Base-by-base conservation (phyloP, 78 protist species). In the Guillardia theta region DNA sequence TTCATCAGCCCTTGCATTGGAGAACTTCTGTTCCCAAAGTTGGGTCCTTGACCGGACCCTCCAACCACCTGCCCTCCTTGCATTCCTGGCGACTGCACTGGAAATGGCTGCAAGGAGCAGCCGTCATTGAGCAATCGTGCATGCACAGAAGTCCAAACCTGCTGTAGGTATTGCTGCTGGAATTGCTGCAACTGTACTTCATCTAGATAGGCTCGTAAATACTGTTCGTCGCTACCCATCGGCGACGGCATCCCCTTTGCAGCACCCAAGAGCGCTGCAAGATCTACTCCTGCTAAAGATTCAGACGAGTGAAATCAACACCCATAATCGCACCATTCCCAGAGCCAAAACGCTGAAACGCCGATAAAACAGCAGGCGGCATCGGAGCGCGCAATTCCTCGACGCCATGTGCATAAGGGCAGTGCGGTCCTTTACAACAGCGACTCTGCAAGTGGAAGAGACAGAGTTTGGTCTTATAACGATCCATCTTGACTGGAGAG, bases 381-480 rank as follows among this genome's bases (percentile, higher is more conserved):
- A 58, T 58, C 70, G 70, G 27, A 24, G 70, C 27, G 4, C 83
- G 83, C 45, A 70, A 43, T 43, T 70, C 83, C 36, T 70, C 45
- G 46, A 70, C 36, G 36, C 83, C 83, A 24, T 70, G 83, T 43
- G 83, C 83, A 24, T 70, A 70, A 36, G 83, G 83, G 41, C 83
- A 70, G 58, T 50, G 70, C 83, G 0, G 45, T 36, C 83, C 83
- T 70, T 70, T 70, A 43, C 83, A 70, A 43, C 83, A 70, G 83
- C 83, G 83, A 43, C 83, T 33, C 83, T 70, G 83, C 45, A 70
- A 10, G 6, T 70, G 83, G 83, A 70, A 70, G 36, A 70, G 83
- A 43, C 83, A 70, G 36, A 70, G 83, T 43, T 70, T 70, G 36
- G 83, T 70, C 83, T 70, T 70, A 43, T 70, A 70, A 3, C 83